phyloP scores from a whole-genome alignment of 345 rosid species.

The Carallia pectinifolia region DNA sequence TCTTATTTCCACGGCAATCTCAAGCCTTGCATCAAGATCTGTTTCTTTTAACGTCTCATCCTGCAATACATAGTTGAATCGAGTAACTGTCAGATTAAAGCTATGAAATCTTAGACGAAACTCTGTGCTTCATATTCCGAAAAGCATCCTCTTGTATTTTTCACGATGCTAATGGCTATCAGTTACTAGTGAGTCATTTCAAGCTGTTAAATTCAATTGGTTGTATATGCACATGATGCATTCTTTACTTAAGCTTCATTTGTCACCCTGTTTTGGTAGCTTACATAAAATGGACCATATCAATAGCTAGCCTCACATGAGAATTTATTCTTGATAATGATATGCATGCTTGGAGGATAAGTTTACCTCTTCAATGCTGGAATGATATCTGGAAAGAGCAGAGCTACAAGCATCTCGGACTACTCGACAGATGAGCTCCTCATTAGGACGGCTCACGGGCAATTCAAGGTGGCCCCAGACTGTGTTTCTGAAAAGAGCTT shows the following conservation, averaged over 20 bases:
- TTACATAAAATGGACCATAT: not conserved
- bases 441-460: conserved; percentile 78
- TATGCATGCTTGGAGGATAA: not conserved
- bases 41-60: conserved; percentile 63
- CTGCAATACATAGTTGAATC: conserved; percentile 31
- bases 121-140: not conserved
- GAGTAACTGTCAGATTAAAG: conserved; percentile 1
- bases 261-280: not conserved
- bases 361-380: conserved; percentile 77
- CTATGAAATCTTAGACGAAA: conserved; percentile 1
- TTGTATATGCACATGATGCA: not conserved
- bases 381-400: conserved; percentile 68
- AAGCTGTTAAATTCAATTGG: not conserved
- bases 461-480: conserved; percentile 89
- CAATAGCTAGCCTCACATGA: not conserved
- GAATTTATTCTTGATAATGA: not conserved
- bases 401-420: conserved; percentile 80
- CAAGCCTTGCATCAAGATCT: conserved; percentile 42
- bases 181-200: not conserved
- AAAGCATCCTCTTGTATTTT: not conserved
- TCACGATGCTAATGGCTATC: not conserved
- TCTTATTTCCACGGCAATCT: conserved; percentile 68
- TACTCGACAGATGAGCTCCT: conserved; percentile 80
- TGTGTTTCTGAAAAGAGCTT: conserved; percentile 75
- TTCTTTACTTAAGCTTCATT: not conserved